These are phyloP conservation scores for Blumeria hordei DNA, from an alignment of 2,329 filamentous ascomycete species.

Conservation along the genomic window DNA sequence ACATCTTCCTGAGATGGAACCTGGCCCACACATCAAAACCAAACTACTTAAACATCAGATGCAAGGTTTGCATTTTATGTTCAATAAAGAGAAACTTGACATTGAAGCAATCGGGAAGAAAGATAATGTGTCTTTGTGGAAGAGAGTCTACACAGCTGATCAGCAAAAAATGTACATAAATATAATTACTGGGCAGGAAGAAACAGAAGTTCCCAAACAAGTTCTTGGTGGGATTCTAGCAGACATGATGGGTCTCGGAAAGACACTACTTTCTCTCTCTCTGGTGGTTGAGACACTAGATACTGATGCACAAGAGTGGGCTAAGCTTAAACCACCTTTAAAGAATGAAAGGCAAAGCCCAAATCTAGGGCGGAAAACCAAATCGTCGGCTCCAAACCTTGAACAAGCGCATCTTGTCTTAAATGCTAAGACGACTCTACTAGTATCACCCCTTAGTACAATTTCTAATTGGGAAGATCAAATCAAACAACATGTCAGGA, in stretches of 20 bases:
- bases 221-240: slow-evolving; percentile 52
- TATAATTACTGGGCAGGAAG: slow-evolving; percentile 54
- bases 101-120: slow-evolving; percentile 23
- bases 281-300: slow-evolving; percentile 42
- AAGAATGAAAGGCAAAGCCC: slow-evolving; percentile 12
- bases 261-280: slow-evolving; percentile 66
- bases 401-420: slow-evolving; percentile 21
- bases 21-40: slow-evolving; percentile 35
- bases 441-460: slow-evolving; percentile 76
- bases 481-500: slow-evolving; percentile 55
- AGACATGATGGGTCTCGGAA: slow-evolving; percentile 78
- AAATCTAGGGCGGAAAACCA: slow-evolving; percentile 11
- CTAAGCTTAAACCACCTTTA: slow-evolving; percentile 22
- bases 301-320: slow-evolving; percentile 35
- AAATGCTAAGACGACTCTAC: slow-evolving; percentile 58
- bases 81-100: slow-evolving; percentile 43
- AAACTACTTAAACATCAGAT: slow-evolving; percentile 66
- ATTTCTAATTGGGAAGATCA: slow-evolving; percentile 91
- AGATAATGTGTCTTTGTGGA: slow-evolving; percentile 55
- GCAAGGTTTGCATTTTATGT: slow-evolving; percentile 75
- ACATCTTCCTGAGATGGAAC: slow-evolving; percentile 49
- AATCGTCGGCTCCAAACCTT: slow-evolving; percentile 12
- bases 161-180: slow-evolving; percentile 49
- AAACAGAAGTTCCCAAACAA: slow-evolving; percentile 34
- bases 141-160: slow-evolving; percentile 28